Base-by-base conservation (phyloP, 2,329 filamentous ascomycete species). In the Apiospora saccharicola region DNA sequence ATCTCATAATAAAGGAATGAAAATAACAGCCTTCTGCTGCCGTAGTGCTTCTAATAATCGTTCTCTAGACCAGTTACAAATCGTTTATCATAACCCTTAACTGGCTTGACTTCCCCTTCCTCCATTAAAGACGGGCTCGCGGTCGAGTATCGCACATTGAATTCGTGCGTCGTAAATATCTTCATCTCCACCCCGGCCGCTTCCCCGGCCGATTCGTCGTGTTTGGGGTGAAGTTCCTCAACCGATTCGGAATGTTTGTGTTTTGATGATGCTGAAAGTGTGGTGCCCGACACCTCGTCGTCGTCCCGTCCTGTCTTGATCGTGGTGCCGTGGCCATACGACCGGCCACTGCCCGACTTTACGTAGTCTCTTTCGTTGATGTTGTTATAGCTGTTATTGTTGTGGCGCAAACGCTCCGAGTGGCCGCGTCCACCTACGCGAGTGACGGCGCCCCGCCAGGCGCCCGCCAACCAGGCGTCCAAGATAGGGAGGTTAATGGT, bases 401-500 rank as follows among this genome's bases (percentile, higher is more conserved):
- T 43, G 16, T 24, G 37, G 22, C 19, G n/a, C 43, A 49, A 70
- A 13, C 71, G 72, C 12, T 12, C 19, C 34, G 57, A 64, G 57
- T 34, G 57, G 8, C 76, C 71, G 71, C 72, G 26, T 22, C 53
- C 53, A 71, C 75, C 67, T 30, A 74, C 68, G 30, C 41, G 43
- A 8, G 61, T 51, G 19, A 73, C 64, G 70, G 72, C 70, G 26
- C 53, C 61, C 70, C 74, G 73, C 76, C 74, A 74, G 26, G 73
- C 74, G 70, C 73, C 75, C 69, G 74, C 73, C 47, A 75, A 70
- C 71, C 75, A 78, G 76, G 75, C 79, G 34, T 80, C 79, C 47
- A 82, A 75, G 8, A 81, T 77, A 1, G 81, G 81, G 1, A 83
- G 78, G 2, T 80, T 81, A 41, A 81, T 81, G 14, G 77, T 78